Conservation (phyloP, 176 grass and related monocot genomes). For the Juncus effusus region DNA sequence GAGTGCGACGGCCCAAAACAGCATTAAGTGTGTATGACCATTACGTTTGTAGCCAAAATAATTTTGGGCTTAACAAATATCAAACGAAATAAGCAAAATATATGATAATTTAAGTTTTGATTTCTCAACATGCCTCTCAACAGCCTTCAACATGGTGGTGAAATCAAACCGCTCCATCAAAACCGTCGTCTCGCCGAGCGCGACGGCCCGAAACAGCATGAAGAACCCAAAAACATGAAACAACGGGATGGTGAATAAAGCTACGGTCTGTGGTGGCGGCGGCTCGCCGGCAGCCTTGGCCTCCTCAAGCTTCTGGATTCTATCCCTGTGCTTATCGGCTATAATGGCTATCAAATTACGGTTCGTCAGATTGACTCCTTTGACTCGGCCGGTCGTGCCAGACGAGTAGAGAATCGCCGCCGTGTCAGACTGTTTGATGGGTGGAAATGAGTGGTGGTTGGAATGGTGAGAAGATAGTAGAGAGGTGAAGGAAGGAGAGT, state of each 20-base stretch:
- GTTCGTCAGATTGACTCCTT: constrained; percentile 59
- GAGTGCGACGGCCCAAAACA: constrained; percentile 44
- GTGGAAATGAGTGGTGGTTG: not conserved
- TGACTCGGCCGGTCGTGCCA: constrained; percentile 68
- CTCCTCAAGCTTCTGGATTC: not conserved
- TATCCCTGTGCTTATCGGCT: not conserved
- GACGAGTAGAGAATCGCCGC: constrained; percentile 71
- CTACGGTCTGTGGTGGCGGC: constrained; percentile 27
- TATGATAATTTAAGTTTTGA: no score
- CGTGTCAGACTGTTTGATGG: constrained; percentile 61
- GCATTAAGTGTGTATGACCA: no score
- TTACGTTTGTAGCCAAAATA: no score
- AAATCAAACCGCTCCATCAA: constrained; percentile 71
- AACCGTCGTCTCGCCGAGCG: constrained; percentile 62
- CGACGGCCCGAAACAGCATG: constrained; percentile 44
- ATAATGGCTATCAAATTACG: constrained; percentile 55
- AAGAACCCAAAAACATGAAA: constrained; percentile 76
- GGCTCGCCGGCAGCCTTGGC: constrained; percentile 30
- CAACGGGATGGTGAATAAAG: constrained; percentile 47
- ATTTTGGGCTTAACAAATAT: no score
- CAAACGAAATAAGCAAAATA: no score
- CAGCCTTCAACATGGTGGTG: constrained; percentile 37
- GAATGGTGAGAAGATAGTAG: not conserved
- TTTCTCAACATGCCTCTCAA: constrained; percentile 35
- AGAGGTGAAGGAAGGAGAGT: constrained; percentile 32